A percentile compares a stretch with the other conserved stretches of the same genome.
phyloP scores from a whole-genome alignment of 768 basidiomycete genomes.

The Megacollybia marginata region DNA sequence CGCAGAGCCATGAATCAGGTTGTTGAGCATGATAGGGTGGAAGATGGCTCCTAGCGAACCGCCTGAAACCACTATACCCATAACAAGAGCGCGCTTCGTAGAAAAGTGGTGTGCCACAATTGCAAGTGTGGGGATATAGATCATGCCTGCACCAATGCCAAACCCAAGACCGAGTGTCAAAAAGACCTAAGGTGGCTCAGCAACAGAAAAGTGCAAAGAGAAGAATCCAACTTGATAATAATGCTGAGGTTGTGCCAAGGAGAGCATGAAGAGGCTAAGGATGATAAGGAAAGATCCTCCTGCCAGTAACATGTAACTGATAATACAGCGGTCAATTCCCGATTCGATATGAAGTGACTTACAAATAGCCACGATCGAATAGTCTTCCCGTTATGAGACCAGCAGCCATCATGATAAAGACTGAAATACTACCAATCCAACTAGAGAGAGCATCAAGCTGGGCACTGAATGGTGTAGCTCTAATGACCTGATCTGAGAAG shows the following conservation, averaged over 20 bases:
- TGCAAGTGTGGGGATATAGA: constrained; percentile 42
- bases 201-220: neutral
- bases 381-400: neutral
- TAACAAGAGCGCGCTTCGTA: constrained; percentile 29
- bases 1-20: constrained; percentile 26
- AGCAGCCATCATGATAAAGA: neutral
- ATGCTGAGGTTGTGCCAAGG: constrained; percentile 28
- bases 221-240: constrained; percentile 4
- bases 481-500: constrained; percentile 1
- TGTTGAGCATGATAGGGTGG: constrained; percentile 55
- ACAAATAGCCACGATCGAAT: constrained; percentile 2
- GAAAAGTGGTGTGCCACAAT: constrained; percentile 40
- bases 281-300: constrained; percentile 30
- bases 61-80: constrained; percentile 34
- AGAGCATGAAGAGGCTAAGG: constrained; percentile 38
- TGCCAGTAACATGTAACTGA: constrained; percentile 23
- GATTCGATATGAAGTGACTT: constrained; percentile 6
- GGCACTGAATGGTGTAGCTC: no score
- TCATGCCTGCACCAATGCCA: constrained; percentile 41
- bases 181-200: constrained; percentile 8
- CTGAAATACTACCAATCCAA: constrained; percentile 2
- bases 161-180: constrained; percentile 35
- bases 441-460: neutral
- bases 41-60: constrained; percentile 26
- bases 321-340: constrained; percentile 12